These are phyloP conservation scores for Cornus controversa DNA, from an alignment of 148 eudicot genomes.

Conservation along the genomic window DNA sequence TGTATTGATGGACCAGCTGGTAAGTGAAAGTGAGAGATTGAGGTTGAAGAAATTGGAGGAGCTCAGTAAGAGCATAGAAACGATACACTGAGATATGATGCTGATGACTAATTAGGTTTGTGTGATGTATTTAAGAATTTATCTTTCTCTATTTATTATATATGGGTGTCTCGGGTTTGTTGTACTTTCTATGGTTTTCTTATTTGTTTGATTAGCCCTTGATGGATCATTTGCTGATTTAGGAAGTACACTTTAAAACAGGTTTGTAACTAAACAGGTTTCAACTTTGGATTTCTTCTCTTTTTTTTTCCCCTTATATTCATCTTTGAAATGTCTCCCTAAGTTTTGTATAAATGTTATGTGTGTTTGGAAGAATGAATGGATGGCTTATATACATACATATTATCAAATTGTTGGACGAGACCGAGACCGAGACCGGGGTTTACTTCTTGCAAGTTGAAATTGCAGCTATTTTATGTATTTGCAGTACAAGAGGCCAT, in stretches of 20 bases:
- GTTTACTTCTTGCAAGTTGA: neutral
- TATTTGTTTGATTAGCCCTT: conserved; percentile 33
- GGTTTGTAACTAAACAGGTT: conserved; percentile 63
- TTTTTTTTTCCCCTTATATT: neutral
- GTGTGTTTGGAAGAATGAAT: neutral
- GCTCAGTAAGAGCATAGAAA: conserved; percentile 83
- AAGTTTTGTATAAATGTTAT: conserved; percentile 4
- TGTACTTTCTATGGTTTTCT: conserved; percentile 32
- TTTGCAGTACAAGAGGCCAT: too few relatives aligned
- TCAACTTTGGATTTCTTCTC: conserved; percentile 20
- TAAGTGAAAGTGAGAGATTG: conserved; percentile 76
- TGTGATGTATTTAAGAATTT: conserved; percentile 56
- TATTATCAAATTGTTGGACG: neutral
- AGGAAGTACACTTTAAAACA: conserved; percentile 51
- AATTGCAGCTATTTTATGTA: too few relatives aligned
- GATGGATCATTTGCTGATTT: conserved; percentile 52
- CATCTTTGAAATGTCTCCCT: neutral
- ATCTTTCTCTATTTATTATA: conserved; percentile 28
- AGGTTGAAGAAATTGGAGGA: conserved; percentile 92
- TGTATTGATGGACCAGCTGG: conserved; percentile 52
- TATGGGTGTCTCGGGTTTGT: conserved; percentile 50
- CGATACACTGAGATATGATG: conserved; percentile 35
- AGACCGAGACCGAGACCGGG: neutral
- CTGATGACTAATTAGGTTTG: conserved; percentile 44
- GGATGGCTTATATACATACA: neutral